phyloP scores from a whole-genome alignment of 441 rosid species.

The Raphanus hybrid region DNA sequence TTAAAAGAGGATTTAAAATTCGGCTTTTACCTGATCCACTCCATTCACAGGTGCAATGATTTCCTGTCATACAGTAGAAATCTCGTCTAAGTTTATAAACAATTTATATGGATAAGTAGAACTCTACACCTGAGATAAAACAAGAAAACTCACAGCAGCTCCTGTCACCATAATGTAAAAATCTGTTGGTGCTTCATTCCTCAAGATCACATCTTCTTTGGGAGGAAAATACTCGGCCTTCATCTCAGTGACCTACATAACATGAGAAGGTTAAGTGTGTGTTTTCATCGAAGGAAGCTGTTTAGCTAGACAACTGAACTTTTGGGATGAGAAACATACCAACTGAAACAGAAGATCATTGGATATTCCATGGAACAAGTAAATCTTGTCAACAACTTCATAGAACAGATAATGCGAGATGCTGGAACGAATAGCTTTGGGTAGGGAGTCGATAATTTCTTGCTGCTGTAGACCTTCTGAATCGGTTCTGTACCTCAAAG shows the following conservation, averaged over 20 bases:
- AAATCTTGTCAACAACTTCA: slow-evolving; percentile 72
- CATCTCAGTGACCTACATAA: slow-evolving; percentile 82
- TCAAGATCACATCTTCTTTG: slow-evolving; percentile 87
- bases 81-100: slow-evolving; percentile 46
- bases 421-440: slow-evolving; percentile 89
- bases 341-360: slow-evolving; percentile 89
- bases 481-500: slow-evolving; percentile 77
- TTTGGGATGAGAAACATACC: slow-evolving; percentile 51
- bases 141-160: slow-evolving; percentile 60
- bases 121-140: not conserved
- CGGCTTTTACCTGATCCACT: slow-evolving; percentile 71
- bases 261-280: not conserved
- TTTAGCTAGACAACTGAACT: not conserved
- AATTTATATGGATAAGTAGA: slow-evolving; percentile 32
- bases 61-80: slow-evolving; percentile 68
- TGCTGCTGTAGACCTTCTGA: slow-evolving; percentile 92
- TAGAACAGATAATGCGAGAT: slow-evolving; percentile 76
- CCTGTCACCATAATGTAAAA: slow-evolving; percentile 84
- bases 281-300: not conserved
- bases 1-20: not conserved
- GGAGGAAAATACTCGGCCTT: slow-evolving; percentile 95
- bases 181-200: slow-evolving; percentile 93
- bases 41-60: slow-evolving; percentile 56
- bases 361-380: slow-evolving; percentile 89
- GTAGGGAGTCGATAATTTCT: slow-evolving; percentile 78